Base-by-base conservation (phyloP, 129 eudicot genomes). In the Flaveria robusta region DNA sequence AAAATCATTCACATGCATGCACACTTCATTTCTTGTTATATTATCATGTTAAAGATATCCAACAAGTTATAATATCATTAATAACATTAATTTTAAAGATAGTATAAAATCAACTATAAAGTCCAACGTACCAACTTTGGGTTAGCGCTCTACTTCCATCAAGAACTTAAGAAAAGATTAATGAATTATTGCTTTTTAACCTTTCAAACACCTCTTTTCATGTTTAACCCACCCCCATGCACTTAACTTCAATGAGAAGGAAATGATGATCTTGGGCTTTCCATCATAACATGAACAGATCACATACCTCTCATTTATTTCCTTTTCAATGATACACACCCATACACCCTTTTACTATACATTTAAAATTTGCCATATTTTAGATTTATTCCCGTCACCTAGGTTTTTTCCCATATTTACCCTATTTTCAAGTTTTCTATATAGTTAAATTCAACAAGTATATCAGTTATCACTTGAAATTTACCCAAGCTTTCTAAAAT, bases 301-400 rank as follows among this genome's bases (percentile, higher is more conserved):
- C 24, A 49, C 29, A 7, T 55, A 3, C 63, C 15, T 55, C 63
- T 20, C 63, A 19, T 8, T 55, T 55, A 11, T 55, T 22, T 9
- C 63, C 29, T 55, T 55, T 55, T 55, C 63, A 19, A 22, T 55
- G 63, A 55, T 55, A 55, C 63, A 55, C 63, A 55, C 58, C 22
- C 58, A 51, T 16, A 51, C 20, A 16, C 22, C 10, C 58, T 6
- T n/a, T n/a, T 51, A 5, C 58, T 15, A 51, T n/a, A 51, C 27
- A 55, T 55, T 20, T 22, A 2, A 9, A 55, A 20, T 55, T 55
- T 55, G 13, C 63, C 63, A 55, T 55, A 34, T 7, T 55, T 19
- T 11, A 2, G 1, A 9, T 19, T 55, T 55, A 26, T 22, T 22
- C 63, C 63, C 20, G n/a, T 8, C 29, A 20, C 16, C 27, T 55